Evolutionary conservation across 1,139 yeast genomes (phyloP).

Genomic region (Sugiyamaella japonica): DNA sequence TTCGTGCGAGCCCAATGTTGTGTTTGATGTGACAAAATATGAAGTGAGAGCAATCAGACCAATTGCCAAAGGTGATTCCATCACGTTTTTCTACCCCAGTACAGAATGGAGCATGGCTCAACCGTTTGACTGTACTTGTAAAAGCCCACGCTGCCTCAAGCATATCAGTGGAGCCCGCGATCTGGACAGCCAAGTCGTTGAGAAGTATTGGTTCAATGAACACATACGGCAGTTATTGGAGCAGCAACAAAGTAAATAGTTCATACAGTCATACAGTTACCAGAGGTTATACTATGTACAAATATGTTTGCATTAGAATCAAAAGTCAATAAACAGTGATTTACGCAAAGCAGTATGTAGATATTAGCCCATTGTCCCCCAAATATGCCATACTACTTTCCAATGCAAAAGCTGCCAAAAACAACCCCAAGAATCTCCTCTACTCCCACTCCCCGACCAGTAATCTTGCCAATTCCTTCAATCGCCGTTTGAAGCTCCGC

Average conservation of each 20-base stretch:
- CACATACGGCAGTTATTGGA: constrained; percentile 10
- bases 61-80: constrained; percentile 10
- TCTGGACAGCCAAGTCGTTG: not conserved
- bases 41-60: constrained; percentile 18
- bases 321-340: not conserved
- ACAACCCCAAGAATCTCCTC: constrained; percentile 92
- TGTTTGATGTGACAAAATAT: constrained; percentile 14
- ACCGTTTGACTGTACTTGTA: constrained; percentile 16
- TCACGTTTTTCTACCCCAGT: constrained; percentile 19
- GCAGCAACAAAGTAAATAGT: not conserved
- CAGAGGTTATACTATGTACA: too few species aligned
- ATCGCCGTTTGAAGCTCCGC: constrained; percentile 74
- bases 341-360: not conserved
- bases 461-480: constrained; percentile 87
- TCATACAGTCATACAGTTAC: too few species aligned
- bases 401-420: constrained; percentile 89
- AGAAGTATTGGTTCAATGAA: constrained; percentile 16
- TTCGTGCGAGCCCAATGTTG: constrained; percentile 21
- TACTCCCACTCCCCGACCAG: constrained; percentile 85
- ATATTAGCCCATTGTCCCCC: too few species aligned
- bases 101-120: constrained; percentile 21
- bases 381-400: constrained; percentile 57
- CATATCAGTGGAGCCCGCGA: constrained; percentile 12
- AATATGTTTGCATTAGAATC: too few species aligned
- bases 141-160: constrained; percentile 5